Evolutionary conservation across 768 basidiomycete species (phyloP).

Genomic region (Suillus americanus): DNA sequence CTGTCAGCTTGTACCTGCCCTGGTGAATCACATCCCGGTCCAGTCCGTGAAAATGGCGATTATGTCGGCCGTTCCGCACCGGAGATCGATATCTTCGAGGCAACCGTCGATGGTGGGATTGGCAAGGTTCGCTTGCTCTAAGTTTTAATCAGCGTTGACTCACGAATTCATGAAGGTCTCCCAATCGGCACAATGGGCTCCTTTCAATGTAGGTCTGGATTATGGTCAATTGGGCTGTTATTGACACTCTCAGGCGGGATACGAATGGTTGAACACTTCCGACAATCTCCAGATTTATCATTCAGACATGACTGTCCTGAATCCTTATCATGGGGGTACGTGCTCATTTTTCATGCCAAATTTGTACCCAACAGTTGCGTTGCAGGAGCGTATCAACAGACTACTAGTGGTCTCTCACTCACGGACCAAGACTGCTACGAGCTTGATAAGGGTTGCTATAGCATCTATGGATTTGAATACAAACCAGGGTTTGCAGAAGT

Average conservation of each 20-base stretch:
- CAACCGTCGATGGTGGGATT: constrained; percentile 31
- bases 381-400: constrained; percentile 38
- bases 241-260: constrained; percentile 36
- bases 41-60: constrained; percentile 44
- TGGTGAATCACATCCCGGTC: constrained; percentile 59
- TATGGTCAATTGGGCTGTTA: background rate
- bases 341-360: constrained; percentile 28
- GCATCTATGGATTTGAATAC: constrained; percentile 58
- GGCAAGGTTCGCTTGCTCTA: constrained; percentile 32
- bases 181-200: constrained; percentile 51
- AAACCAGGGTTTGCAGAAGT: constrained; percentile 32
- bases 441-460: constrained; percentile 38
- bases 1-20: constrained; percentile 59
- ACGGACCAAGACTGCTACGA: constrained; percentile 48
- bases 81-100: constrained; percentile 63
- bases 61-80: constrained; percentile 57
- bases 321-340: constrained; percentile 45
- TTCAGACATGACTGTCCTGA: constrained; percentile 34
- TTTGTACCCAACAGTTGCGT: background rate
- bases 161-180: constrained; percentile 40
- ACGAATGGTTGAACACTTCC: constrained; percentile 39
- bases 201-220: constrained; percentile 28
- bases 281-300: constrained; percentile 38
- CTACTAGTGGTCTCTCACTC: constrained; percentile 34
- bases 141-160: constrained; percentile 3